Evolutionary conservation across 2,329 filamentous ascomycete genomes (phyloP), one percentile per base, ranked within the genome.

Genomic region (Arthrinium phaeospermum): DNA sequence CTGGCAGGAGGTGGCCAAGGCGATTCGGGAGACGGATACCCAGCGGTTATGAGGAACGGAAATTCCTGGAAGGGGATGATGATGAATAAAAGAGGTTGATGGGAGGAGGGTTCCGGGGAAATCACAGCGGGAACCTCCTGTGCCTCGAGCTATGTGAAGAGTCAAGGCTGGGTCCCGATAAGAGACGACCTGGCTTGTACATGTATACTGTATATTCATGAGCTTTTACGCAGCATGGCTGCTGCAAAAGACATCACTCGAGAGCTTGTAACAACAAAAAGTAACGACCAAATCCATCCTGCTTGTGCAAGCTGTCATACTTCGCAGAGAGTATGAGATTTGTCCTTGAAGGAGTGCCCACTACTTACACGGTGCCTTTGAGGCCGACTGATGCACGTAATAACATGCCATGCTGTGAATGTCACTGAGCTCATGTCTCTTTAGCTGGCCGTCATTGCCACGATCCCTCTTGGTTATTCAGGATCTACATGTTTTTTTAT

Each of bases 1-100:
- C 2, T 91, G 89, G 89, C 83, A 86, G 77, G 82, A 85, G 75
- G 84, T 84, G 1, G 86, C 87, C 1, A 83, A 84, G 80, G 84
- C 83, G 69, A 85, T 91, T 67, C 82, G 89, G 72, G 83, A 85
- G 72, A 82, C 82, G 22, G 88, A 87, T 75, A 81, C 82, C 76
- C 79, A 85, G 79, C 86, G 87, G 79, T 82, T 89, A 87, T 90
- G 82, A 83, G 57, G 72, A 22, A 45, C 45, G 24, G 47, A 24
- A 16, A 51, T 37, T 49, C 45, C 8, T 13, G 37, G 22, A n/a
- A 49, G 7, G 46, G 19, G n/a, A 49, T n/a, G 30, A 22, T 22
- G 53, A 14, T 24, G 16, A 57, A 61, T 19, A 53, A 69, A 51
- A 16, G n/a, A 45, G 53, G 24, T 49, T 64, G 51, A 22, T 24